Evolutionary conservation across 2,329 filamentous ascomycete genomes (phyloP).

Genomic region (Lanzia echinophila): DNA sequence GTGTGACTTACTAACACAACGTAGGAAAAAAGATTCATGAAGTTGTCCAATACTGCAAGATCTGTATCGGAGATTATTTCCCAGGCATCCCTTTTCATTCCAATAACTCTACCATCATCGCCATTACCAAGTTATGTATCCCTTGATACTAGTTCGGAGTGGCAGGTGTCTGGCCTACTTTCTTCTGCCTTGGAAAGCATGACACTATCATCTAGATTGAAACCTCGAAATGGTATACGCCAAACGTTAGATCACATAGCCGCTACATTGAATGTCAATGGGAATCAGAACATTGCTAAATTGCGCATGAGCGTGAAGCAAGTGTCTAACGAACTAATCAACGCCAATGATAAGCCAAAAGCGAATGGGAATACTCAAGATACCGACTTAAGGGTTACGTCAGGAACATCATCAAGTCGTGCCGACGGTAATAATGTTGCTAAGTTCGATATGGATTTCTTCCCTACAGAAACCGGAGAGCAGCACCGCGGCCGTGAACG

Average conservation of each 20-base stretch:
- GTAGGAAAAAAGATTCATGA: slow-evolving; percentile 57
- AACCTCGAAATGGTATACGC: slow-evolving; percentile 36
- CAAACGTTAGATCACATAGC: slow-evolving; percentile 55
- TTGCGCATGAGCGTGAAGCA: slow-evolving; percentile 53
- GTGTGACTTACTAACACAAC: no score
- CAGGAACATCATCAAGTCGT: slow-evolving; percentile 7
- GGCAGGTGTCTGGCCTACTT: slow-evolving; percentile 75
- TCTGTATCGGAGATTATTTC: slow-evolving; percentile 62
- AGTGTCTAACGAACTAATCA: slow-evolving; percentile 2
- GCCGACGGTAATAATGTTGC: slow-evolving; percentile 25
- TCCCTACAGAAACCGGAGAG: slow-evolving; percentile 22
- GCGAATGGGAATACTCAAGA: slow-evolving; percentile 16
- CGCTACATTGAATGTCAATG: slow-evolving; percentile 63
- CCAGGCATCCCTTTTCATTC: slow-evolving; percentile 71
- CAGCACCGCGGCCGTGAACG: slow-evolving; percentile 24
- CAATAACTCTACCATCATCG: slow-evolving; percentile 57
- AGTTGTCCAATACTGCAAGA: slow-evolving; percentile 67
- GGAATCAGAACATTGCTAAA: slow-evolving; percentile 73
- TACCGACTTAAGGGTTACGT: slow-evolving; percentile 29
- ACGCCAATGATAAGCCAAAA: not conserved
- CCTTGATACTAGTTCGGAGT: slow-evolving; percentile 59
- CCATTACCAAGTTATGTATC: slow-evolving; percentile 50
- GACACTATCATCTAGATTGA: slow-evolving; percentile 68
- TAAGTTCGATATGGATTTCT: slow-evolving; percentile 33
- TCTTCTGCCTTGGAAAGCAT: slow-evolving; percentile 71